Evolutionary conservation across 768 basidiomycete genomes (phyloP), one percentile per base, ranked within the genome.

Genomic region (Boletus patriciae): DNA sequence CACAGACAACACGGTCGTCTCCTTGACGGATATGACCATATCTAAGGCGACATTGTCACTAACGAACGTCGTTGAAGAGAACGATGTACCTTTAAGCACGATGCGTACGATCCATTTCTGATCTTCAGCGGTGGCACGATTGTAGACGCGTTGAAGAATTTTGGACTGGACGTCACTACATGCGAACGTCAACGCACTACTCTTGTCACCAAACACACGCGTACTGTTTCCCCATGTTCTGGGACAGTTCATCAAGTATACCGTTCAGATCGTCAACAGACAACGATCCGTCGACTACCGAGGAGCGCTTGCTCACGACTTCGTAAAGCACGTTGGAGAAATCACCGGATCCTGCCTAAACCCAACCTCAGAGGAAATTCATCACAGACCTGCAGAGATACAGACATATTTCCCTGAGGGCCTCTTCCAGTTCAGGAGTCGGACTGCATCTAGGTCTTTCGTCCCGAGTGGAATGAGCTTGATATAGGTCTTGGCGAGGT

Each of bases 51-150:
- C 37, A 13, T 31, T 36, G 37, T 37, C 29, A 50, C 12, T 7
- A 7, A 29, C 4, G 9, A 23, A 40, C 40, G 55, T 50, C 25
- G 11, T n/a, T 34, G 13, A 52, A 55, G 27, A 38, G 19, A 52
- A 38, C 0, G 27, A 44, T 50, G 3, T 52, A 91, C 96, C 96
- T 81, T 98, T 97, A 34, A 98, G 77, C 46, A 99, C 90, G 69
- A 99, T 92, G 9, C 94, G 84, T n/a, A 92, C 87, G 54, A 99
- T 86, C 97, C 97, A 99, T 46, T 86, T 83, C 66, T 97, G 95
- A 66, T 98, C 95, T 54, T 87, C 84, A 0, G 95, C 78, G 1
- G 94, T 96, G 25, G 87, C 77, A 42, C 83, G 82, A 64, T 91
- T 88, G 62, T 90, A 88, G 3, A 97, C 70, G 3, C 88, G 82